Base-by-base conservation (phyloP, 148 eudicot genomes). In the Fagopyrum tataricum region DNA sequence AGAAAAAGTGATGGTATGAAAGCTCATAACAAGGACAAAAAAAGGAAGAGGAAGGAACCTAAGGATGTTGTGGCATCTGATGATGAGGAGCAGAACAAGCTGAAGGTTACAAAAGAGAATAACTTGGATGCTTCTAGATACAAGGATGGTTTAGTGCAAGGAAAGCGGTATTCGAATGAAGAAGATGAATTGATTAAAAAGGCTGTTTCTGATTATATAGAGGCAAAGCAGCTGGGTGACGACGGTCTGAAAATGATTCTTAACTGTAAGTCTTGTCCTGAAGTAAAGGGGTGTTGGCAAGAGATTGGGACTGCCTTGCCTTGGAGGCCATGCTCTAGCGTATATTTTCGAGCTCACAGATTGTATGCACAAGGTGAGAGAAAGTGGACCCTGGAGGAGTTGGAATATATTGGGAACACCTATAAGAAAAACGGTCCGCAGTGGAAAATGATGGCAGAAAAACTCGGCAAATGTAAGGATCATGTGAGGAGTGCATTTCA, bases 401-500 rank as follows among this genome's bases (percentile, higher is more conserved):
- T 74, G 2, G 80, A 84, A 37, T 18, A 67, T 52, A 58, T 84
- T 41, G 44, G 31, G 58, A 11, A 72, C 9, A 72, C 44, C 46
- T 67, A 79, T 75, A 67, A 81, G 58, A 46, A 79, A 66, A 20
- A 76, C 21, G 87, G 84, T 6, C 39, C 87, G 40, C 37, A 75
- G 12, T 84, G 87, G 87, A 76, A 43, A 73, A 10, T 6, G 20
- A 41, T 84, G 46, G 78, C 79, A 14, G 61, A 68, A 8, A 82
- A 81, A 55, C 74, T 84, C 7, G 87, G 84, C 47, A 81, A 78
- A 71, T 69, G 72, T 67, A 55, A 82, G 52, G 9, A 71, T 68
- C 84, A 84, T 21, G 82, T 84, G 59, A 81, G 79, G 58, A 82
- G 79, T 62, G 75, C 80, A 9, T 84, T 67, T 62, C 80, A 82